Base-by-base conservation (phyloP, 2,329 filamentous ascomycete genomes). In the Alternaria brassicae region DNA sequence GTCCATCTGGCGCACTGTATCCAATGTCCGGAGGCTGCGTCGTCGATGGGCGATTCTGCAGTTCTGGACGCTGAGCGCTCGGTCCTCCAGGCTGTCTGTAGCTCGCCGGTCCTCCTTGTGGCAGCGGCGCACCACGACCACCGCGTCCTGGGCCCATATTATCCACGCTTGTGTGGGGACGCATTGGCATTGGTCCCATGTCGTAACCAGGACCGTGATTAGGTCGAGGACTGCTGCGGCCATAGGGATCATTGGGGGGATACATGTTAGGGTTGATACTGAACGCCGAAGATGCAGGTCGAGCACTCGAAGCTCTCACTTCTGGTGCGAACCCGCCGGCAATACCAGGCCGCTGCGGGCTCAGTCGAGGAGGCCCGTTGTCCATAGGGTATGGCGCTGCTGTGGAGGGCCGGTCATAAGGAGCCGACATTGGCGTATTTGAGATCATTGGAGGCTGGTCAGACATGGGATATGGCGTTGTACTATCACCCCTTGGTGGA, bases 311-410 rank as follows among this genome's bases (percentile, higher is more conserved):
- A 25, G 84, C 78, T 6, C 84, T 83, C 4, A 84, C 73, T 37
- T 82, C 81, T 3, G 83, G 74, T 34, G 75, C 78, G 66, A 81
- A 80, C 21, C 78, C 80, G 9, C 78, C 78, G 28, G 75, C 75
- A 48, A 71, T 70, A 60, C 44, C 61, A 56, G 76, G 66, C 36
- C 72, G 71, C 50, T 66, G 65, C 19, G 68, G 66, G 34, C 67
- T 69, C 49, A 76, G 73, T n/a, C 81, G 82, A 45, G 84, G 81
- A 19, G 87, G 84, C 53, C 82, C 81, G 65, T 91, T 88, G 64
- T 91, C 89, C 49, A 88, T 83, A 0, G 90, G 90, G 68, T 93
- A 93, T 1, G 90, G 90, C 1, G 88, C 87, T 21, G 85, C 82
- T 9, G 88, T 84, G 15, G 86, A 77, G 32, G 86, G 81, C 27